Percentiles rank a stretch among this genome's conserved stretches.
Evolutionary conservation across 1,284 basidiomycete genomes (phyloP).

Genomic region (Macrocystidia cucumis): DNA sequence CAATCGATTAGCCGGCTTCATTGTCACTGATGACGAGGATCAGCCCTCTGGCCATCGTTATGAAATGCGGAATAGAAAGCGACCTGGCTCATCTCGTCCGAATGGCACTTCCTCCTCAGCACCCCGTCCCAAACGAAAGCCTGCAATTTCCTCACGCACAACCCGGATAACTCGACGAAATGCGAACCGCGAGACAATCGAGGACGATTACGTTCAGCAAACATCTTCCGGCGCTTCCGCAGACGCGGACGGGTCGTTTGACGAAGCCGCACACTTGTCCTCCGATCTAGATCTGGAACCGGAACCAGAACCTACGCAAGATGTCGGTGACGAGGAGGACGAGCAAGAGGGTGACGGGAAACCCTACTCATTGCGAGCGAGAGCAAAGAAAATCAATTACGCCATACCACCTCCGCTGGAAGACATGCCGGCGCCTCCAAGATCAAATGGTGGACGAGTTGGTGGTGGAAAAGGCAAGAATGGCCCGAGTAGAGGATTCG

Average conservation of each 20-base stretch:
- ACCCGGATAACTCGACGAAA: conserved; percentile 21
- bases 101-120: conserved; percentile 16
- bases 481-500: conserved; percentile 13
- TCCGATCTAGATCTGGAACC: conserved; percentile 30
- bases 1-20: conserved; percentile 24
- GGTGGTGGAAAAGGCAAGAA: conserved; percentile 12
- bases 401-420: conserved; percentile 71
- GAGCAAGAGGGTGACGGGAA: conserved; percentile 47
- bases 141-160: conserved; percentile 13
- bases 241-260: conserved; percentile 50
- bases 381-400: conserved; percentile 67
- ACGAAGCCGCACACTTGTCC: conserved; percentile 43
- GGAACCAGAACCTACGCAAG: conserved; percentile 27
- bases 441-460: conserved; percentile 16
- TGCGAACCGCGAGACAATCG: conserved; percentile 24
- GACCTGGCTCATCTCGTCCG: conserved; percentile 13
- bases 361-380: conserved; percentile 57
- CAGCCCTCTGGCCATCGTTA: conserved; percentile 20
- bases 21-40: conserved; percentile 42
- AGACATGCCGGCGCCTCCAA: conserved; percentile 43
- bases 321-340: conserved; percentile 27
- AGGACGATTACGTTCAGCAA: conserved; percentile 45
- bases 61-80: conserved; percentile 29
- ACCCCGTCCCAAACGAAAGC: conserved; percentile 11
- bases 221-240: conserved; percentile 40